Evolutionary conservation across 495 filamentous ascomycete genomes (phyloP).

Genomic region (Glarea lozoyensis): DNA sequence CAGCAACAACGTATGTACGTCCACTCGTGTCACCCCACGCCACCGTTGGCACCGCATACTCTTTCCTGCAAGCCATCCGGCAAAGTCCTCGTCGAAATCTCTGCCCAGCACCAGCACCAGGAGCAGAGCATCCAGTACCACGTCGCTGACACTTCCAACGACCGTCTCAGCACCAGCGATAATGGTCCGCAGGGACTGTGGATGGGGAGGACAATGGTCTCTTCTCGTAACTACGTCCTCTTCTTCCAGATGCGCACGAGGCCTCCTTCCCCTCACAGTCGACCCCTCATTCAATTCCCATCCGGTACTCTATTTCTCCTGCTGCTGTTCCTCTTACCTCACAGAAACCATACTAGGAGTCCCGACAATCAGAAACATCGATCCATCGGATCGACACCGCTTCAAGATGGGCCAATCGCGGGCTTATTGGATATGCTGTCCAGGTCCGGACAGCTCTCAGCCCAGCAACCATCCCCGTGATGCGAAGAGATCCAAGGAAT

Average conservation of each 20-base stretch:
- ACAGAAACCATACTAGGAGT: conserved; percentile 1
- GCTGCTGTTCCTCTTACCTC: conserved; percentile 12
- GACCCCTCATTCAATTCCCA: background rate
- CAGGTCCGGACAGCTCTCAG: background rate
- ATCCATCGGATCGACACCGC: conserved; percentile 11
- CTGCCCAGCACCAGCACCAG: background rate
- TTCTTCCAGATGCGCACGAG: conserved; percentile 1
- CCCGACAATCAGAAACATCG: background rate
- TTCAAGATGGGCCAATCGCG: background rate
- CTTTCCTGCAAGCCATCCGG: background rate
- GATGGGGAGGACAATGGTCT: too few species aligned
- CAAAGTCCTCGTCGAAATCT: too few species aligned
- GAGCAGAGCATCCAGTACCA: background rate
- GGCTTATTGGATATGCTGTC: too few species aligned
- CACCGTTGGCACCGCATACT: background rate
- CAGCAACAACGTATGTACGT: background rate
- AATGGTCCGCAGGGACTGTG: too few species aligned
- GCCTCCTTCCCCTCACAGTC: conserved; percentile 2
- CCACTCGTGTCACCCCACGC: conserved; percentile 3
- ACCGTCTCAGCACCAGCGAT: background rate
- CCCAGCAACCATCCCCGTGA: too few species aligned
- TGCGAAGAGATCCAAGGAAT: too few species aligned
- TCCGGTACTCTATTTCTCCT: background rate
- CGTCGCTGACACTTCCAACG: background rate
- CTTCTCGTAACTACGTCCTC: background rate